Percentiles rank a stretch among this genome's conserved stretches.
Conservation (phyloP, 805 yeast genomes). For the Sungouiella blattae region DNA sequence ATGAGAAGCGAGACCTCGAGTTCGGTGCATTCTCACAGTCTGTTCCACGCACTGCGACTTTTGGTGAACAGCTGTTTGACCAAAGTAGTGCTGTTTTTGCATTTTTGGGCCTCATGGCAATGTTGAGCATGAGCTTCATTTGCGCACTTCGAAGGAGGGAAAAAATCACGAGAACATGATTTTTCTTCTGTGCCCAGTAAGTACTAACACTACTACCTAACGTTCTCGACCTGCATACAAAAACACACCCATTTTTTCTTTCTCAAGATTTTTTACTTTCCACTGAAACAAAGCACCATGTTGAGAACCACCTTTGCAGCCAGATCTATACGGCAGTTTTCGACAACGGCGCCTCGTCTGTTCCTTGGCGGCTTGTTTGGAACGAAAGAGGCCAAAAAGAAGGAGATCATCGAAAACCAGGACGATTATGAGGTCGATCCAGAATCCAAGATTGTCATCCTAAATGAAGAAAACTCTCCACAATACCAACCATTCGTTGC, state of each 20-base stretch:
- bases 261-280: neutral
- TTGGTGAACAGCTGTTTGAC: too few relatives aligned
- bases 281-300: too few relatives aligned
- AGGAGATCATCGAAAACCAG: conserved; percentile 37
- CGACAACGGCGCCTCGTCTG: conserved; percentile 13
- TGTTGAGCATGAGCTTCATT: too few relatives aligned
- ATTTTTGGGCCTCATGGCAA: neutral
- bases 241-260: neutral
- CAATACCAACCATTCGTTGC: conserved; percentile 21
- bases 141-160: too few relatives aligned
- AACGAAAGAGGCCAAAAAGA: conserved; percentile 25
- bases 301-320: neutral
- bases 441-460: conserved; percentile 30
- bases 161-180: too few relatives aligned
- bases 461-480: conserved; percentile 36
- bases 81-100: neutral
- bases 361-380: conserved; percentile 36
- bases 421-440: conserved; percentile 34
- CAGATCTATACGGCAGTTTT: conserved; percentile 4
- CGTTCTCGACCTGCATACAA: too few relatives aligned
- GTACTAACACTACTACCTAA: too few relatives aligned
- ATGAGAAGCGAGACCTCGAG: neutral
- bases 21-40: neutral
- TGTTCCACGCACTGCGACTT: too few relatives aligned
- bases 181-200: too few relatives aligned